phyloP scores from a whole-genome alignment of 768 basidiomycete species.

The Tephrocybe sp. region DNA sequence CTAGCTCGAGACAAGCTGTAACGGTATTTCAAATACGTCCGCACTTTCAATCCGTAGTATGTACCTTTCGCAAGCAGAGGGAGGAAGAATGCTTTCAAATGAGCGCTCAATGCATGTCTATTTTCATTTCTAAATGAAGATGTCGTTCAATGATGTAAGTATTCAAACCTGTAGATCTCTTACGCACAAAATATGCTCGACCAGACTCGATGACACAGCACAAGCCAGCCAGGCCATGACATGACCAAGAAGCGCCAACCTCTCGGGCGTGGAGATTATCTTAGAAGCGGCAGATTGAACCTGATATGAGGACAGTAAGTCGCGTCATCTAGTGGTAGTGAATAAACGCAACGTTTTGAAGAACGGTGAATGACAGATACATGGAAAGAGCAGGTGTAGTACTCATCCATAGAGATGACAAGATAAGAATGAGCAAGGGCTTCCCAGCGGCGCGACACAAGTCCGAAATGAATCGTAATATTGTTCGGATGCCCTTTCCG shows the following conservation, averaged over 20 bases:
- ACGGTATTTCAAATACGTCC: background rate
- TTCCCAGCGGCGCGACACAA: slow-evolving; percentile 21
- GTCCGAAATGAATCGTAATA: slow-evolving; percentile 16
- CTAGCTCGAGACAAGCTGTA: slow-evolving; percentile 26
- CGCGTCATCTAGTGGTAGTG: background rate
- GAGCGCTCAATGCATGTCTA: slow-evolving; percentile 23
- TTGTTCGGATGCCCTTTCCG: slow-evolving; percentile 1
- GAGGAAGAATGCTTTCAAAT: slow-evolving; percentile 36
- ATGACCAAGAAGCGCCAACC: background rate
- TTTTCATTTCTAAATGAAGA: slow-evolving; percentile 18
- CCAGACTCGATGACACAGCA: background rate
- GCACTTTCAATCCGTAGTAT: background rate
- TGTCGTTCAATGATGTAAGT: background rate
- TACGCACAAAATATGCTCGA: slow-evolving; percentile 5
- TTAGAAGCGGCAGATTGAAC: slow-evolving; percentile 21
- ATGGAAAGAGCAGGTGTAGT: slow-evolving; percentile 34
- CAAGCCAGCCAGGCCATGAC: slow-evolving; percentile 1
- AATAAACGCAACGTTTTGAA: slow-evolving; percentile 26
- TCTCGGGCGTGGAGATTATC: background rate
- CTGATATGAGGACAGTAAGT: background rate
- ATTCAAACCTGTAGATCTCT: slow-evolving; percentile 6
- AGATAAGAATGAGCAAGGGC: slow-evolving; percentile 23
- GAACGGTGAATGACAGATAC: slow-evolving; percentile 30
- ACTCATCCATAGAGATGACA: slow-evolving; percentile 29
- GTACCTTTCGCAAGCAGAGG: slow-evolving; percentile 39